Evolutionary conservation across 352 stramenopile species (phyloP).

Genomic region (Globisporangium apiculatum): DNA sequence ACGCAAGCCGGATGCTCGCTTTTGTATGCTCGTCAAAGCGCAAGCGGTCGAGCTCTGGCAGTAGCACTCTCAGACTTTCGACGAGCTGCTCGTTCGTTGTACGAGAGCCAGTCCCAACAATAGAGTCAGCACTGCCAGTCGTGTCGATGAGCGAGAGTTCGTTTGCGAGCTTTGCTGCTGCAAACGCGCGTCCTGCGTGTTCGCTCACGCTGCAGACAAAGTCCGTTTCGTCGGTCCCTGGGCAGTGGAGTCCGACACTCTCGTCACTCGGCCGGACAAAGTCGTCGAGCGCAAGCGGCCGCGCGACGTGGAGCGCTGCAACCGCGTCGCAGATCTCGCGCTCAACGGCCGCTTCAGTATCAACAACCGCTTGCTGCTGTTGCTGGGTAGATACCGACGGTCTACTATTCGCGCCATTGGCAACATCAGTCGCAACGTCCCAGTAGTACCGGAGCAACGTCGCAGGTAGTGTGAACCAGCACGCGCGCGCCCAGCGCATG

Average conservation of each 20-base stretch:
- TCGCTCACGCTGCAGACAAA: slow-evolving; percentile 24
- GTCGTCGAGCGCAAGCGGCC: slow-evolving; percentile 32
- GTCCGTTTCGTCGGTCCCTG: slow-evolving; percentile 33
- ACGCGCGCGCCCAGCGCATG: slow-evolving; percentile 45
- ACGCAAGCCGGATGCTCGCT: slow-evolving; percentile 46
- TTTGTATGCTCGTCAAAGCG: slow-evolving; percentile 53
- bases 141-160: neutral
- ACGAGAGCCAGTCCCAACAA: slow-evolving; percentile 1
- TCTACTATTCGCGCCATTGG: neutral
- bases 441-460: slow-evolving; percentile 37
- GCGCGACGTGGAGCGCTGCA: neutral
- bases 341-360: neutral
- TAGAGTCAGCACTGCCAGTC: neutral
- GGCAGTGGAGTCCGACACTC: slow-evolving; percentile 33
- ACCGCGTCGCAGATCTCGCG: slow-evolving; percentile 3
- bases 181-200: neutral
- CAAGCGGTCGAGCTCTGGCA: slow-evolving; percentile 43
- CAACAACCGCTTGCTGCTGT: slow-evolving; percentile 1
- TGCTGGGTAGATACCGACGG: neutral
- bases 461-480: slow-evolving; percentile 27
- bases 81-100: slow-evolving; percentile 42
- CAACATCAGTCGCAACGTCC: slow-evolving; percentile 4
- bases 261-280: slow-evolving; percentile 41
- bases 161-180: neutral
- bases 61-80: slow-evolving; percentile 36